These are phyloP conservation scores for Rhamnella rubrinervis DNA, from an alignment of 331 rosid genomes.

Conservation along the genomic window DNA sequence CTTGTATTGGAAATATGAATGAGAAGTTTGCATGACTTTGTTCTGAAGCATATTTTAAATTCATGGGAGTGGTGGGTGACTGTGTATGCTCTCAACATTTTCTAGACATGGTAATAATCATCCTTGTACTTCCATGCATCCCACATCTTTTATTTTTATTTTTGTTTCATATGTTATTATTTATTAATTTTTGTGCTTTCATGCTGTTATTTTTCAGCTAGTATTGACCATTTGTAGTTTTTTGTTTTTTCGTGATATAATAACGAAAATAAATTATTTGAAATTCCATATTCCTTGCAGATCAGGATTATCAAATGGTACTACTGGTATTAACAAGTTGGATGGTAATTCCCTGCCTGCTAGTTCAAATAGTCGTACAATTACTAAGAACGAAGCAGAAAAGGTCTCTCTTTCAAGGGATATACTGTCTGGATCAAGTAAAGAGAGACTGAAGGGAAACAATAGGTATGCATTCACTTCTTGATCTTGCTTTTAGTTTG, in stretches of 20 bases:
- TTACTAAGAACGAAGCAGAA: slow-evolving; percentile 56
- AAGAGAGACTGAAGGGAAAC: slow-evolving; percentile 62
- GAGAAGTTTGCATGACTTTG: background rate
- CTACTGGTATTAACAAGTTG: slow-evolving; percentile 41
- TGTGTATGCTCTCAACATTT: background rate
- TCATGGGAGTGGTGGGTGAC: background rate
- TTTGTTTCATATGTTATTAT: background rate
- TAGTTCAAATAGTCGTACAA: slow-evolving; percentile 40
- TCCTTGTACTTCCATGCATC: background rate
- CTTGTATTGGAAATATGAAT: slow-evolving; percentile 7
- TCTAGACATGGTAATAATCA: too few relatives aligned
- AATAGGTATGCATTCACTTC: slow-evolving; percentile 50
- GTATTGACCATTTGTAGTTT: background rate
- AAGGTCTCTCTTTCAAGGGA: slow-evolving; percentile 56
- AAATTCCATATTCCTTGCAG: slow-evolving; percentile 36
- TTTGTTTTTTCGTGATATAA: background rate
- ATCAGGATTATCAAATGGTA: slow-evolving; percentile 51
- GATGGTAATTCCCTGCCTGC: slow-evolving; percentile 53
- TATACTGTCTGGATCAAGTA: slow-evolving; percentile 48
- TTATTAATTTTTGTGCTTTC: too few relatives aligned
- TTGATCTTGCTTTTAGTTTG: slow-evolving; percentile 22
- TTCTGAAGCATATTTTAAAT: too few relatives aligned
- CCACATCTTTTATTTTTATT: background rate
- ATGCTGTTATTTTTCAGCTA: background rate
- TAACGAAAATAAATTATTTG: background rate